A percentile compares a stretch with the other conserved stretches of the same genome.
Conservation (phyloP, 331 rosid genomes). For the Malus hybrid region DNA sequence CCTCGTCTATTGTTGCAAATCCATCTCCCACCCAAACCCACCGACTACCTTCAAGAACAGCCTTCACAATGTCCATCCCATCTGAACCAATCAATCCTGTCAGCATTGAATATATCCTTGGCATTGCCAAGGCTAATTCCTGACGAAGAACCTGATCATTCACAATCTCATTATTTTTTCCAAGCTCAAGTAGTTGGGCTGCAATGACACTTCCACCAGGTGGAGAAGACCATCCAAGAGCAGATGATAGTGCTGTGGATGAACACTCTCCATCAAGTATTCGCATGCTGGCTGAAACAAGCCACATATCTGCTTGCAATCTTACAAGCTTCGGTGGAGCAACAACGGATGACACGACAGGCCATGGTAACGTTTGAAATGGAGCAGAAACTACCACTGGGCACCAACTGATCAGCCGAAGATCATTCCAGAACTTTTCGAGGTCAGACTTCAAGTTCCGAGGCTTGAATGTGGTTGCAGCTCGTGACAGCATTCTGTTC, state of each 20-base stretch:
- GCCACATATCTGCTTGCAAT: conserved; percentile 74
- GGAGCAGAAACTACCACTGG: conserved; percentile 78
- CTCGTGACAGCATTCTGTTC: conserved; percentile 69
- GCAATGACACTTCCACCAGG: conserved; percentile 97
- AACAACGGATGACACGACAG: conserved; percentile 74
- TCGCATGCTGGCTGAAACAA: conserved; percentile 96
- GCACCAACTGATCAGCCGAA: conserved; percentile 84
- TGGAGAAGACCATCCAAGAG: conserved; percentile 86
- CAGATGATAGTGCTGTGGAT: conserved; percentile 67
- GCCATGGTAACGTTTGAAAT: conserved; percentile 85
- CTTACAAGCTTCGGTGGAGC: conserved; percentile 97
- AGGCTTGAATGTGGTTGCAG: conserved; percentile 63
- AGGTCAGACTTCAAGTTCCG: conserved; percentile 62
- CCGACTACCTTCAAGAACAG: conserved; percentile 91
- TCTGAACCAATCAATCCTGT: conserved; percentile 70
- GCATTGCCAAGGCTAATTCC: conserved; percentile 89
- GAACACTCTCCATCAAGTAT: conserved; percentile 89
- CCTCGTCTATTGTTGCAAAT: conserved; percentile 84
- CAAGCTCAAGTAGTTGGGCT: conserved; percentile 95
- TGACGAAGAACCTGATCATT: conserved; percentile 83
- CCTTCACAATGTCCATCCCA: conserved; percentile 96
- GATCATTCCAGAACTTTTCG: conserved; percentile 85
- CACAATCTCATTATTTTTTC: conserved; percentile 85
- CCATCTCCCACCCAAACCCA: conserved; percentile 99
- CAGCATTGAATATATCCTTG: conserved; percentile 82